Percentiles rank a stretch among this genome's conserved stretches.
phyloP scores from a whole-genome alignment of 495 filamentous ascomycete genomes.

The Aspergillus taichungensis region DNA sequence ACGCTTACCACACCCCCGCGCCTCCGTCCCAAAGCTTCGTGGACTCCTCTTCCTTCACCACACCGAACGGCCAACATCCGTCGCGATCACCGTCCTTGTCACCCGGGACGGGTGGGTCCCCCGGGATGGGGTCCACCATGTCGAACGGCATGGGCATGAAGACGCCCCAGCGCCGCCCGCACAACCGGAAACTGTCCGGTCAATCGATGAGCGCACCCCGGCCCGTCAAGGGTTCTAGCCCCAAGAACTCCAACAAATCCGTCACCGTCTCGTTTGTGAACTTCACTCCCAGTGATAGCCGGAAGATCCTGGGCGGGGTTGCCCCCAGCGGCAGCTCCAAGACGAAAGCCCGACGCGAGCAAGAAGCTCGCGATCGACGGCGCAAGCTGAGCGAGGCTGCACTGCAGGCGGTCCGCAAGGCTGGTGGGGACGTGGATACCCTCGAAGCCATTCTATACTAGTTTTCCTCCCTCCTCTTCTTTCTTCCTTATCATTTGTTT shows the following conservation, averaged over 20 bases:
- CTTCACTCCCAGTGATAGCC: conserved; percentile 75
- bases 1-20: conserved; percentile 13
- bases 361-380: conserved; percentile 72
- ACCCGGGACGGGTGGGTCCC: conserved; percentile 24
- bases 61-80: conserved; percentile 17
- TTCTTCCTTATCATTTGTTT: conserved; percentile 6
- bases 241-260: conserved; percentile 26
- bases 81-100: conserved; percentile 35
- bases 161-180: conserved; percentile 21
- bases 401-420: conserved; percentile 61
- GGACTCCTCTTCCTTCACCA: conserved; percentile 18
- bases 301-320: conserved; percentile 78
- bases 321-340: conserved; percentile 86
- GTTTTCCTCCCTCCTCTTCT: conserved; percentile 3
- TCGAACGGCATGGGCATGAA: conserved; percentile 15
- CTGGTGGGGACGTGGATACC: conserved; percentile 64
- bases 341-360: conserved; percentile 85
- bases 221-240: conserved; percentile 24
- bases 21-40: conserved; percentile 21
- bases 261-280: conserved; percentile 73
- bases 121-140: conserved; percentile 10
- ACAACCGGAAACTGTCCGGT: conserved; percentile 30
- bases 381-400: conserved; percentile 67
- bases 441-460: conserved; percentile 41
- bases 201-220: conserved; percentile 29